Conservation (phyloP, 2,329 filamentous ascomycete genomes). For the Alternaria brassicicola region DNA sequence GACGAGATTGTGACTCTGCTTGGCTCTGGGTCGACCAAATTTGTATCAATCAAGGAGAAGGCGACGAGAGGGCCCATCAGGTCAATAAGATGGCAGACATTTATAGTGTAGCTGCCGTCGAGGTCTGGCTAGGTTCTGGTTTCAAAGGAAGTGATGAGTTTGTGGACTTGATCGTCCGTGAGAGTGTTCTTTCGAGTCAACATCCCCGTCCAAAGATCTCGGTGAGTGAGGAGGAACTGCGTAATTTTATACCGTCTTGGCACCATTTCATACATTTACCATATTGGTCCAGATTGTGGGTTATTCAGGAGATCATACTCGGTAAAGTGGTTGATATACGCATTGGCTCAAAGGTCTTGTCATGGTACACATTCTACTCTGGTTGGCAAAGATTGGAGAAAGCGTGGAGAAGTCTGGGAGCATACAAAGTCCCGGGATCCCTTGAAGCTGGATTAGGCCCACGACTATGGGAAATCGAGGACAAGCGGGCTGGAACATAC, state of each 20-base stretch:
- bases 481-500: accelerated
- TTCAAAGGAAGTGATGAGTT: not conserved
- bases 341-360: not conserved
- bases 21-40: not conserved
- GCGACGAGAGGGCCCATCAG: not conserved
- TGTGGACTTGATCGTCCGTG: not conserved
- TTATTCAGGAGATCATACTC: not conserved
- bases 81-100: not conserved
- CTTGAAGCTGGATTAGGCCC: too few species aligned
- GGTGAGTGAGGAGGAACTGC: not conserved
- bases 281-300: not conserved
- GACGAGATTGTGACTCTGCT: not conserved
- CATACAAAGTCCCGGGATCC: too few species aligned
- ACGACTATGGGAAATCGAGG: too few species aligned
- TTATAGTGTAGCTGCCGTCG: not conserved
- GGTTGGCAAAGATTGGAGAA: not conserved
- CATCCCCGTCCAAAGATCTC: accelerated
- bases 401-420: not conserved
- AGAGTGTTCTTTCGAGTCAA: accelerated
- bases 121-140: not conserved
- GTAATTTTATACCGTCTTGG: accelerated
- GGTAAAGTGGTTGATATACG: not conserved
- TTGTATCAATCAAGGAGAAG: not conserved
- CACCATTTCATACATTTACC: accelerated
- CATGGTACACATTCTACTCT: not conserved